These are phyloP conservation scores for Candida nitratophila DNA, from an alignment of 805 yeast genomes.

Conservation along the genomic window DNA sequence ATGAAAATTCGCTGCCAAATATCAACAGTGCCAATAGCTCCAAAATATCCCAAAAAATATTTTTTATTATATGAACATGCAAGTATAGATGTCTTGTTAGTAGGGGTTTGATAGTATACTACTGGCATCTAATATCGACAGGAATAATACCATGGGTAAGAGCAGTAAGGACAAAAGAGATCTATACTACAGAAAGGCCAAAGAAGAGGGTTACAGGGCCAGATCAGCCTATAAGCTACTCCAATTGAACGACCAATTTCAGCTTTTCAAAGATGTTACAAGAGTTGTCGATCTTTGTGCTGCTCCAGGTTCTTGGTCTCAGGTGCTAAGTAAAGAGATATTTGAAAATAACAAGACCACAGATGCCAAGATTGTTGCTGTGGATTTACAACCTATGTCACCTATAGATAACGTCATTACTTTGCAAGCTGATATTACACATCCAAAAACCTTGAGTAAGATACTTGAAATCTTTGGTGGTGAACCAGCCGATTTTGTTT, in stretches of 20 bases:
- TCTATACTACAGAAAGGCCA: conserved; percentile 86
- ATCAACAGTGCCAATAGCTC: too few species aligned
- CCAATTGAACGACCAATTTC: conserved; percentile 87
- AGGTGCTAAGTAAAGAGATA: conserved; percentile 73
- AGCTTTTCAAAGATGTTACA: conserved; percentile 61
- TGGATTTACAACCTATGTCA: conserved; percentile 95
- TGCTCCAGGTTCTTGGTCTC: conserved; percentile 99
- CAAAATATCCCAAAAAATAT: too few species aligned
- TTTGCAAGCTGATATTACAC: conserved; percentile 95
- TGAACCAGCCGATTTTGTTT: conserved; percentile 89
- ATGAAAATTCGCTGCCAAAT: too few species aligned
- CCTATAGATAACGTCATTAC: conserved; percentile 90
- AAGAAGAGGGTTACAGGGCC: conserved; percentile 97
- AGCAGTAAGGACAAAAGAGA: conserved; percentile 93
- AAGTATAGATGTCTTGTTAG: too few species aligned
- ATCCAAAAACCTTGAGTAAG: conserved; percentile 75
- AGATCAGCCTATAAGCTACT: conserved; percentile 91
- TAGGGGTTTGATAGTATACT: too few species aligned
- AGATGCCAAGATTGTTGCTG: conserved; percentile 71
- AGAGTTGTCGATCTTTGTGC: conserved; percentile 97
- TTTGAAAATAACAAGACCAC: conserved; percentile 30
- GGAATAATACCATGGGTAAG: too few species aligned
- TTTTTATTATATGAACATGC: too few species aligned
- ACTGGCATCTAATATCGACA: too few species aligned
- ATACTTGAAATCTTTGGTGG: conserved; percentile 84